phyloP scores from a whole-genome alignment of 352 stramenopile species.

The Phytophthora palmivora region DNA sequence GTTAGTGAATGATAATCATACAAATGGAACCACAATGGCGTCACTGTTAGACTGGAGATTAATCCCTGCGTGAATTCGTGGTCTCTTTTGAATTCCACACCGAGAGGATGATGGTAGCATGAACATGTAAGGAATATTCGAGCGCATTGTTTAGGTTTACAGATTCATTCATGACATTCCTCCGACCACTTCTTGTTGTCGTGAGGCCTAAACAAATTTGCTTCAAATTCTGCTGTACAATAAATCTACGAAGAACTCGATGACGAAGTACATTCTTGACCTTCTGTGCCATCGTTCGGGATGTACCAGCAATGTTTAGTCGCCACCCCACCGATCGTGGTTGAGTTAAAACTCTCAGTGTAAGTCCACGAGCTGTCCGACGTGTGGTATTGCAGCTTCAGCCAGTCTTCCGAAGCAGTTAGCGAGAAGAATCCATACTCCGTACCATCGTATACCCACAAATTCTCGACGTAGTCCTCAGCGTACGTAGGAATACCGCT shows the following conservation, averaged over 20 bases:
- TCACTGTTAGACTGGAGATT: not conserved
- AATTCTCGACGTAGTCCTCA: constrained; percentile 53
- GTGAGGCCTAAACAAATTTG: not conserved
- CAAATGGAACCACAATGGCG: not conserved
- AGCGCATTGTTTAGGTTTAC: too few species aligned
- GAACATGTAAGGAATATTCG: too few species aligned
- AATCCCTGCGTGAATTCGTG: not conserved
- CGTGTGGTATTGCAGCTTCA: constrained; percentile 75
- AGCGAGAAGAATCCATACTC: constrained; percentile 77
- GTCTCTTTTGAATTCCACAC: not conserved
- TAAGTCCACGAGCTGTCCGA: constrained; percentile 66
- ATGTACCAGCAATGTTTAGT: constrained; percentile 80
- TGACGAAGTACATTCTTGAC: constrained; percentile 35
- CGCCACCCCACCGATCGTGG: constrained; percentile 50
- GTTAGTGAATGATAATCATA: too few species aligned
- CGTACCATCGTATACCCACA: constrained; percentile 63
- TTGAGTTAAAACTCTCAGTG: constrained; percentile 50
- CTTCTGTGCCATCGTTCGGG: constrained; percentile 48
- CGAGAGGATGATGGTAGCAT: not conserved
- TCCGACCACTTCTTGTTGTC: not conserved
- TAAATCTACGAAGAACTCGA: constrained; percentile 29
- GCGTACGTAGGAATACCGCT: constrained; percentile 69
- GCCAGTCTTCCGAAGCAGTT: constrained; percentile 57
- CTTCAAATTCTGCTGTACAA: constrained; percentile 8
- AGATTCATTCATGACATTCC: not conserved